Conservation (phyloP, 2,329 filamentous ascomycete species). For the Zymoseptoria brevis region DNA sequence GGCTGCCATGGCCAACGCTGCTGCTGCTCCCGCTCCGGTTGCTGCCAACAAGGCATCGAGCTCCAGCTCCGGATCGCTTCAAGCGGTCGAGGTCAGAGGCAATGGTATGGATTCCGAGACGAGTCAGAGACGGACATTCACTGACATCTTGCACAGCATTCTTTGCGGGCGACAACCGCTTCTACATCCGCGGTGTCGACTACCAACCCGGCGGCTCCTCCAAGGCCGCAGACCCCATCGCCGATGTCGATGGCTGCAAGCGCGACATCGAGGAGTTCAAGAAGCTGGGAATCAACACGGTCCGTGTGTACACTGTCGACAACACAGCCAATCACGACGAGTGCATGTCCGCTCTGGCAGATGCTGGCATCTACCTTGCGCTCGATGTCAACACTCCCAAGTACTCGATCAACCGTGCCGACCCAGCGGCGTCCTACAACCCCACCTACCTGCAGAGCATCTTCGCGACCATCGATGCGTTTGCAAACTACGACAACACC, state of each 20-base stretch:
- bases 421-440: conserved; percentile 76
- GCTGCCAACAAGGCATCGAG: conserved; percentile 28
- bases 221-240: conserved; percentile 63
- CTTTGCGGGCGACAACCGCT: conserved; percentile 54
- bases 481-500: conserved; percentile 76
- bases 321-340: conserved; percentile 73
- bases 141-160: conserved; percentile 43
- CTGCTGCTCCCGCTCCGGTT: conserved; percentile 32
- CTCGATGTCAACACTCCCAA: conserved; percentile 85
- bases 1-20: conserved; percentile 40
- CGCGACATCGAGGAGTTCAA: conserved; percentile 77
- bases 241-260: conserved; percentile 60
- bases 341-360: conserved; percentile 74
- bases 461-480: conserved; percentile 81
- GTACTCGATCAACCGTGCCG: conserved; percentile 75
- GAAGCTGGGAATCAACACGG: conserved; percentile 78
- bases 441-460: conserved; percentile 74
- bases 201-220: conserved; percentile 50
- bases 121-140: background rate
- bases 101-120: conserved; percentile 41
- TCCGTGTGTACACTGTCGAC: conserved; percentile 89
- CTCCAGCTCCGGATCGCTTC: conserved; percentile 40
- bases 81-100: conserved; percentile 54
- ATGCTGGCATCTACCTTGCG: conserved; percentile 85
- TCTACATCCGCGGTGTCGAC: conserved; percentile 56